phyloP scores from a whole-genome alignment of 2,329 filamentous ascomycete genomes.

The Alternaria consortialis region DNA sequence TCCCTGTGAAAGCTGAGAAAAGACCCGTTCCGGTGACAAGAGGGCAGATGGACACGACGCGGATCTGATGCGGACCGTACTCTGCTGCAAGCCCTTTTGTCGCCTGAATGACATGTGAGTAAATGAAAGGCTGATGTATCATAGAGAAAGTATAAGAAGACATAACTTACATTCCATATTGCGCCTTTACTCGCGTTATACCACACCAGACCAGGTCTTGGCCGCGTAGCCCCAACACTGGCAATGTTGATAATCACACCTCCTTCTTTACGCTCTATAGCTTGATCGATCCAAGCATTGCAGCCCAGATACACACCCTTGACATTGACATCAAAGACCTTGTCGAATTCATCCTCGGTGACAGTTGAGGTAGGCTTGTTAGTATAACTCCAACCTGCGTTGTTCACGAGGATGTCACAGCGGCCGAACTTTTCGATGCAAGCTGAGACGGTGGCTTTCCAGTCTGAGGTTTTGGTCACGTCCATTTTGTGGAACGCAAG shows the following conservation, averaged over 20 bases:
- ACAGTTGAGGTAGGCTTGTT: slow-evolving; percentile 67
- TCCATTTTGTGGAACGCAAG: slow-evolving; percentile 56
- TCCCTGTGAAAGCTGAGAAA: slow-evolving; percentile 66
- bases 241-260: slow-evolving; percentile 73
- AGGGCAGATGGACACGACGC: slow-evolving; percentile 76
- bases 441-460: slow-evolving; percentile 62
- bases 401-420: slow-evolving; percentile 69
- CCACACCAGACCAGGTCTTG: slow-evolving; percentile 71
- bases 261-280: slow-evolving; percentile 65
- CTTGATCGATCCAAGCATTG: slow-evolving; percentile 67
- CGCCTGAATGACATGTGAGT: slow-evolving; percentile 48
- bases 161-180: slow-evolving; percentile 62
- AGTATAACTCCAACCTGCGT: slow-evolving; percentile 66
- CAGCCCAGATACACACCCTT: slow-evolving; percentile 71
- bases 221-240: slow-evolving; percentile 69
- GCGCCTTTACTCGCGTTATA: slow-evolving; percentile 76
- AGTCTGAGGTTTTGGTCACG: slow-evolving; percentile 62
- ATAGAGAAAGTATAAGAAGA: not conserved
- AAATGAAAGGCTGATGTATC: slow-evolving; percentile 1
- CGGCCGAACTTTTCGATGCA: slow-evolving; percentile 63
- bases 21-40: slow-evolving; percentile 73
- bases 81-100: slow-evolving; percentile 76
- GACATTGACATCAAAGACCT: slow-evolving; percentile 73
- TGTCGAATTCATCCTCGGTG: slow-evolving; percentile 71
- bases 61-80: slow-evolving; percentile 75